phyloP scores from a whole-genome alignment of 352 stramenopile genomes.

The Globisporangium yorkense region DNA sequence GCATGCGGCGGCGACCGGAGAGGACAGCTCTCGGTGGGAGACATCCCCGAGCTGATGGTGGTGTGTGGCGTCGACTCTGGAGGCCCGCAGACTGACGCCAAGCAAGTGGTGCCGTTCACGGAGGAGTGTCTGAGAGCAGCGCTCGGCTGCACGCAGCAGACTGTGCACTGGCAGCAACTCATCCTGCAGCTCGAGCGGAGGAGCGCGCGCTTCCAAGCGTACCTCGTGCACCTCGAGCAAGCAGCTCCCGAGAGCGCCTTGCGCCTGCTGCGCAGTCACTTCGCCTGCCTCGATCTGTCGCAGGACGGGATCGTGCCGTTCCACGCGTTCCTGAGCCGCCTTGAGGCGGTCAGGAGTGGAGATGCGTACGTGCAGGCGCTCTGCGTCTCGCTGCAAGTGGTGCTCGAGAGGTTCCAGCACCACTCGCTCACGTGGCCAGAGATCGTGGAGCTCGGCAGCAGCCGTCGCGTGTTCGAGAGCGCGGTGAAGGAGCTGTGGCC shows the following conservation, averaged over 20 bases:
- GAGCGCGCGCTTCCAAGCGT: conserved; percentile 28
- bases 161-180: conserved; percentile 61
- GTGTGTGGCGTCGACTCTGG: neutral
- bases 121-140: conserved; percentile 1
- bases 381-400: conserved; percentile 18
- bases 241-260: conserved; percentile 18
- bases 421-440: conserved; percentile 27
- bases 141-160: conserved; percentile 20
- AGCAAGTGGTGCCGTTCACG: conserved; percentile 2
- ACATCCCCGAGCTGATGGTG: conserved; percentile 2
- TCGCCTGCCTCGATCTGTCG: conserved; percentile 33
- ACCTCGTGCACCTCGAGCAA: conserved; percentile 24
- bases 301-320: conserved; percentile 39
- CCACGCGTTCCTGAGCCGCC: conserved; percentile 24
- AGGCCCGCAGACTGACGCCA: neutral
- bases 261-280: conserved; percentile 21
- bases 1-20: neutral
- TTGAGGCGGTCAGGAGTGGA: conserved; percentile 15
- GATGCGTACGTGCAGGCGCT: conserved; percentile 23
- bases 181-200: conserved; percentile 34
- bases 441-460: conserved; percentile 19
- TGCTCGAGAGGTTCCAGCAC: conserved; percentile 8
- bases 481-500: conserved; percentile 26
- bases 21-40: conserved; percentile 5
- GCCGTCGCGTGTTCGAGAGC: conserved; percentile 10